Base-by-base conservation (phyloP, 2,329 filamentous ascomycete species). In the Talaromyces sp. region DNA sequence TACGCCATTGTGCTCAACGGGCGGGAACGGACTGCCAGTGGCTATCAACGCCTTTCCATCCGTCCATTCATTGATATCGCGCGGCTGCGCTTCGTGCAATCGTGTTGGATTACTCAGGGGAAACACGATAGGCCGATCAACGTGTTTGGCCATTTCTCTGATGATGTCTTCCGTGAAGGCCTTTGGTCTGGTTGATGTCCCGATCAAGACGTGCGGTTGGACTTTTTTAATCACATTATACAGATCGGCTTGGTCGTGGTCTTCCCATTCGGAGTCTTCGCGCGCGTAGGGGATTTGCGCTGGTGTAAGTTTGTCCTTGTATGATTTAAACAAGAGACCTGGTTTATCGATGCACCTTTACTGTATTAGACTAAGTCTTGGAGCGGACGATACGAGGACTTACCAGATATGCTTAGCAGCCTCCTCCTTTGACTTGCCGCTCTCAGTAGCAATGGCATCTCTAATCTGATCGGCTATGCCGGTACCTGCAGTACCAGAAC, bases 401-500 rank as follows among this genome's bases (percentile, higher is more conserved):
- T 31, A 66, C 64, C 90, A 96, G 45, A 96, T 93, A 68, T 94
- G 90, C 72, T 88, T 87, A 1, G 86, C 82, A 0, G 91, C 91
- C n/a, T 93, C 90, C n/a, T 89, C 85, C 67, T 87, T 90, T 39
- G 83, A 84, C 66, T 90, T 89, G 1, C 81, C 79, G 2, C 85
- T 85, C 70, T 93, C 87, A 0, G 89, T 81, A 0, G 87, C 87
- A 63, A 96, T 93, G 0, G 92, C 90, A 70, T 94, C 91, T 16
- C 88, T 83, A 6, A 96, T 86, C 72, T 96, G 91, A 69, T 96
- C 92, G 2, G 92, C 92, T 63, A 96, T 96, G 1, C 92, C 92
- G 0, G 89, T 91, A 0, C 92, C 92, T 11, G 93, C 93, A 2
- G 90, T 91, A 0, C 92, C 93, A 0, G 91, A 85, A 1, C 93